Percentiles rank a stretch among this genome's conserved stretches.
Conservation (phyloP, 441 rosid species). For the Adansonia grandidieri region DNA sequence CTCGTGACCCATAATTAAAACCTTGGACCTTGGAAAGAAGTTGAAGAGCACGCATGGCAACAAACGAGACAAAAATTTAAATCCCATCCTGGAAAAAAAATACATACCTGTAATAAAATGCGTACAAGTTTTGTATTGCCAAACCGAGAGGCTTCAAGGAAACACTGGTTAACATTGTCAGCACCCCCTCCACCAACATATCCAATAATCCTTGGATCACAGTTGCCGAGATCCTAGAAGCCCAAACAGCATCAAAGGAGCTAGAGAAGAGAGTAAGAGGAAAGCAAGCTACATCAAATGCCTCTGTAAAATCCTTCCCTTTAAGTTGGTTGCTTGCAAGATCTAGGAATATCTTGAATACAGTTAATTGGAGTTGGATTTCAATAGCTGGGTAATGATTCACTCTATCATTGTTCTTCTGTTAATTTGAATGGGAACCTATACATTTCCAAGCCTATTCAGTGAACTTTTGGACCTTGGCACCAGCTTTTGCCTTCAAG, state of each 20-base stretch:
- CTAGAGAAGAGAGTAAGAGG: conserved; percentile 92
- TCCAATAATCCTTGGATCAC: conserved; percentile 84
- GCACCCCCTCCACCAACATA: conserved; percentile 95
- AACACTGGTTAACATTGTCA: conserved; percentile 92
- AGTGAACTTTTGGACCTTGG: conserved; percentile 89
- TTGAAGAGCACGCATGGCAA: background rate
- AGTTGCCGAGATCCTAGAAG: conserved; percentile 86
- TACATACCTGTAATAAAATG: conserved; percentile 75
- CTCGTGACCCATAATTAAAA: background rate
- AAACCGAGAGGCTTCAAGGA: conserved; percentile 95
- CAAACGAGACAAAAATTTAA: conserved; percentile 4
- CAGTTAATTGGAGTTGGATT: conserved; percentile 83
- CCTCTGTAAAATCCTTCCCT: conserved; percentile 94
- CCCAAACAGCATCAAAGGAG: conserved; percentile 96
- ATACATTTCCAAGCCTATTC: conserved; percentile 97
- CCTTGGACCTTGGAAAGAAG: background rate
- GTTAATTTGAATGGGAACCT: conserved; percentile 87
- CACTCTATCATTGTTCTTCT: conserved; percentile 63
- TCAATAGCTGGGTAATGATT: conserved; percentile 71
- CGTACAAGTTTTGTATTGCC: conserved; percentile 97
- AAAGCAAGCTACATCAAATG: conserved; percentile 94
- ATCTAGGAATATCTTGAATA: conserved; percentile 88
- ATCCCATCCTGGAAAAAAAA: background rate
- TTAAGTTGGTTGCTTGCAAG: conserved; percentile 85
- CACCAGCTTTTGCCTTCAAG: conserved; percentile 89